Base-by-base conservation (phyloP, 495 filamentous ascomycete species). In the Xylaria longipes region DNA sequence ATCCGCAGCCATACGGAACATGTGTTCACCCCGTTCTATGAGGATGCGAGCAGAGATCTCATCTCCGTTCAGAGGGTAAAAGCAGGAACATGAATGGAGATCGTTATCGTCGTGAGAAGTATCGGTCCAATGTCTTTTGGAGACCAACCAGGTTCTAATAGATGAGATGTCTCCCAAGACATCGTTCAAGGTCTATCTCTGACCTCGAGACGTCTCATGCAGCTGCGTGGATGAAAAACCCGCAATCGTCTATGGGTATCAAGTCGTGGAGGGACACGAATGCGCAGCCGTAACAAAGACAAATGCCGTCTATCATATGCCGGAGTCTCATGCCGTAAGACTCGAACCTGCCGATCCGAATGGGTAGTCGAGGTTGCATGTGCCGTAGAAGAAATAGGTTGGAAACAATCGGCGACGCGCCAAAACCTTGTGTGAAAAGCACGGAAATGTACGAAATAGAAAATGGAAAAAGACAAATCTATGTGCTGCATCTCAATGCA, bases 221-320 rank as follows among this genome's bases (percentile, higher is more conserved):
- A 79, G 77, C 81, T 82, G 81, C 80, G 72, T 76, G 77, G 75
- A 74, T 77, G 73, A 77, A 74, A 74, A 79, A 77, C 73, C 76
- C 78, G 78, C 77, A 79, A 75, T 79, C 80, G 79, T 83, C 81
- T 82, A 82, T 79, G 77, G 87, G 89, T 79, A 79, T 79, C 77
- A 79, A 79, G 75, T 79, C 72, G 89, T 90, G 91, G 89, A 86
- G 87, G 76, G 77, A 80, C 74, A 78, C 75, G 76, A 77, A 78
- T 71, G 73, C 79, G 78, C 74, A 82, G 79, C 76, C 81, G 81
- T 82, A 81, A 82, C 69, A 83, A 84, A 91, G 90, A 85, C 85
- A 87, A 91, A 91, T 90, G 90, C 90, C 91, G 85, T 93, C 91
- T 93, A 93, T 92, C 83, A 84, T 89, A 89, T 91, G 88, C 89